phyloP scores from a whole-genome alignment of 768 basidiomycete genomes.

The Kwoniella heveanensis region DNA sequence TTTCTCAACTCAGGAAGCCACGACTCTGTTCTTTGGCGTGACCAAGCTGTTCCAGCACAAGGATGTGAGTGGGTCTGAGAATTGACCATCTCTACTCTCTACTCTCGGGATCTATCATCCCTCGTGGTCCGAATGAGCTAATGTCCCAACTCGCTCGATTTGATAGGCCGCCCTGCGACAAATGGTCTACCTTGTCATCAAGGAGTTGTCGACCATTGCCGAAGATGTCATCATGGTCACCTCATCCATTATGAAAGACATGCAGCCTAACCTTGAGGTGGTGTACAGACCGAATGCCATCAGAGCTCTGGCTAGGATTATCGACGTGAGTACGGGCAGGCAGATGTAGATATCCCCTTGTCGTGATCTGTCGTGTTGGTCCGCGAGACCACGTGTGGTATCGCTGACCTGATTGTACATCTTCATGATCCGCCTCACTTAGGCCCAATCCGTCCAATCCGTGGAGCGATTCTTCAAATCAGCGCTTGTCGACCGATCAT shows the following conservation, averaged over 20 bases:
- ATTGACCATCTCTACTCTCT: slow-evolving; percentile 49
- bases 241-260: slow-evolving; percentile 99
- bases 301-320: slow-evolving; percentile 90
- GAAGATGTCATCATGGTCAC: slow-evolving; percentile 99
- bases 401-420: too few relatives aligned
- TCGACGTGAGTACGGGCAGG: slow-evolving; percentile 72
- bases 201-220: slow-evolving; percentile 90
- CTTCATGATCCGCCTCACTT: neutral
- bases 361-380: too few relatives aligned
- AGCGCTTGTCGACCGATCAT: slow-evolving; percentile 94
- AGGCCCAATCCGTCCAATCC: slow-evolving; percentile 68
- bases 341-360: neutral
- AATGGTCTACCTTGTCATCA: slow-evolving; percentile 97
- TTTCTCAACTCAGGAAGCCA: slow-evolving; percentile 92
- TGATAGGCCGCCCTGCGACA: slow-evolving; percentile 86
- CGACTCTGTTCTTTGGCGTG: slow-evolving; percentile 96
- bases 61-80: slow-evolving; percentile 78
- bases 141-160: neutral
- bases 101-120: too few relatives aligned
- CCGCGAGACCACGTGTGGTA: too few relatives aligned
- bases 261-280: slow-evolving; percentile 98
- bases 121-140: neutral
- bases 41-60: slow-evolving; percentile 99
- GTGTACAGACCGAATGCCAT: slow-evolving; percentile 98
- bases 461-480: slow-evolving; percentile 99